Evolutionary conservation across 1,284 basidiomycete species (phyloP), one percentile per base, ranked within the genome.

Genomic region (Trichosporon asahii): DNA sequence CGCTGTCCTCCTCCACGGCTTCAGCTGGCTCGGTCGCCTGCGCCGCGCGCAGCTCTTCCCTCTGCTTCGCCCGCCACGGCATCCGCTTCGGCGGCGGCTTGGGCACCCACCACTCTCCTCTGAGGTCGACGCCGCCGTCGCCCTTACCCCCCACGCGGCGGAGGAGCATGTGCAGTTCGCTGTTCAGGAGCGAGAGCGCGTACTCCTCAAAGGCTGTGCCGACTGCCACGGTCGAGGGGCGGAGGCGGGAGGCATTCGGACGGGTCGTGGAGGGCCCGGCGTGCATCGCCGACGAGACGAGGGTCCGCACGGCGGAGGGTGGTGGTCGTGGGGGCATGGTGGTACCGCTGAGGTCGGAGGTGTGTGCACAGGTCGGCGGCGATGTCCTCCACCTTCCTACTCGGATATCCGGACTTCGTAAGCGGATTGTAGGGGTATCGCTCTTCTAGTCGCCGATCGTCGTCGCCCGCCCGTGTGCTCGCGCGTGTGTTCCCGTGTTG

Each of bases 101-200:
- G 14, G 92, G 92, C 2, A 95, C 84, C 88, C 90, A 92, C 94
- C 94, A 96, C 92, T 92, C 95, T 2, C 94, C 94, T 61, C 90
- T 83, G n/a, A 96, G 85, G 82, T 97, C 94, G 61, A 96, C 85
- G 0, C 94, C 94, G 8, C 92, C 91, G 80, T 96, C 94, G 15
- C 88, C 87, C 72, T 86, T 88, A 18, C 94, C 93, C 0, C 94
- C 94, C 18, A 94, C 89, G 12, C 80, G 77, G 15, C 79, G 71
- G 5, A 96, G 86, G 1, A 89, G 86, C 93, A 96, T 96, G 61
- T 90, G 91, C 44, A 95, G 84, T 69, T 88, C 83, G 0, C 86
- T 77, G 60, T 88, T 87, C 2, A 95, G 86, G 3, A 92, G 79
- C 6, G 81, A 78, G 25, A 89, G 85, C 0, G 90, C 89, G 11